Percentiles rank a stretch among this genome's conserved stretches.
These are phyloP conservation scores for Cryphonectria radicalis DNA, from an alignment of 2,329 filamentous ascomycete genomes.

Conservation along the genomic window DNA sequence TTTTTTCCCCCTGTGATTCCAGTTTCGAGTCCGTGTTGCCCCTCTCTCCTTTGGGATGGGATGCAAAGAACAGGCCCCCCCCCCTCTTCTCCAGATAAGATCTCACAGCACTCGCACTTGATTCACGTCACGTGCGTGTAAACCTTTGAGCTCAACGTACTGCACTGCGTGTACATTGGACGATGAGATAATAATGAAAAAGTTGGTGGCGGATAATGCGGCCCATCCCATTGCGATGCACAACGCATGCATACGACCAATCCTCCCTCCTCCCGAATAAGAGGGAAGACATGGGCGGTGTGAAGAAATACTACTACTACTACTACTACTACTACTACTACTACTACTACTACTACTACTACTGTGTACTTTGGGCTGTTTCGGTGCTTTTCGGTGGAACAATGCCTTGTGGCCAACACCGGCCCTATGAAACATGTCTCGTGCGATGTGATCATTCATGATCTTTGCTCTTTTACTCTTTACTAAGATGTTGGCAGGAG, in stretches of 20 bases:
- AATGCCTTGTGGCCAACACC: background rate
- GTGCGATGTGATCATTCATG: background rate
- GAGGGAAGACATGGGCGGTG: background rate
- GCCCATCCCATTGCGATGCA: background rate
- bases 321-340: background rate
- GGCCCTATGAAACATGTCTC: conserved; percentile 5
- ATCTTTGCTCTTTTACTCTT: too few species aligned
- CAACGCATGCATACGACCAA: background rate
- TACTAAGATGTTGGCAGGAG: too few species aligned
- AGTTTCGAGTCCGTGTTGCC: background rate
- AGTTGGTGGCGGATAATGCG: background rate
- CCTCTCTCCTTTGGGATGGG: background rate
- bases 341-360: background rate
- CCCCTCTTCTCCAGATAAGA: background rate
- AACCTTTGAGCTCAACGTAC: background rate
- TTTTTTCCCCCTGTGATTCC: background rate
- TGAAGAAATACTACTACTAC: too few species aligned
- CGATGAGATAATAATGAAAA: background rate
- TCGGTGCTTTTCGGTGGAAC: background rate
- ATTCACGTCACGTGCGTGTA: background rate
- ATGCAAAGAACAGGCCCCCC: background rate
- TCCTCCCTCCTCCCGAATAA: too few species aligned
- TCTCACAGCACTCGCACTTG: conserved; percentile 3
- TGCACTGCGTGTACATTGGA: background rate
- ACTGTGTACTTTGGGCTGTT: background rate